Conservation (phyloP, 352 stramenopile species). For the Nothophytophthora sp. region DNA sequence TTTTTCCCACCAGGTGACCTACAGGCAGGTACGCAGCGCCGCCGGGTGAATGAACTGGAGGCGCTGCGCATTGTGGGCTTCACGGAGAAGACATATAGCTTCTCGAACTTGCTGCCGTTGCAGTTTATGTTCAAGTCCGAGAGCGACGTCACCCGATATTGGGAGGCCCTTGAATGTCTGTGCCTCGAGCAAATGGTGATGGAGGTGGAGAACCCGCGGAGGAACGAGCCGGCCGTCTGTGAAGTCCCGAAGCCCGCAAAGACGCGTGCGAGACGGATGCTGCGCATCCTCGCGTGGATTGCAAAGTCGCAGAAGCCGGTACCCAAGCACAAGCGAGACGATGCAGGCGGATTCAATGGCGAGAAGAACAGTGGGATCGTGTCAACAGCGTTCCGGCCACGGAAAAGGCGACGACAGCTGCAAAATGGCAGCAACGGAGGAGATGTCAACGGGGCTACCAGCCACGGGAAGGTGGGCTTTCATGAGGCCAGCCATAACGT, state of each 20-base stretch:
- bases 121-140: conserved; percentile 43
- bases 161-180: conserved; percentile 78
- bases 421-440: conserved; percentile 10
- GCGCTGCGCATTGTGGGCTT: conserved; percentile 58
- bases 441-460: not conserved
- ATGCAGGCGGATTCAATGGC: not conserved
- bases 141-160: conserved; percentile 64
- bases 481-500: not conserved
- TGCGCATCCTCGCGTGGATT: conserved; percentile 74
- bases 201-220: conserved; percentile 58
- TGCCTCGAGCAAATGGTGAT: conserved; percentile 83
- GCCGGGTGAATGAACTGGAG: conserved; percentile 27
- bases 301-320: conserved; percentile 55
- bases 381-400: conserved; percentile 44
- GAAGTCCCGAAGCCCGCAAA: conserved; percentile 62
- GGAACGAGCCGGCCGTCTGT: conserved; percentile 56
- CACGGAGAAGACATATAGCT: conserved; percentile 75
- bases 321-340: conserved; percentile 26
- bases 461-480: too few species aligned
- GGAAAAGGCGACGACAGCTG: conserved; percentile 29
- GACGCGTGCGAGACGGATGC: conserved; percentile 66
- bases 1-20: conserved; percentile 3
- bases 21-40: conserved; percentile 6
- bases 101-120: conserved; percentile 55
- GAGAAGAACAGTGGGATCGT: conserved; percentile 64